Evolutionary conservation across 2,329 filamentous ascomycete species (phyloP).

Genomic region (Trichothecium roseum): DNA sequence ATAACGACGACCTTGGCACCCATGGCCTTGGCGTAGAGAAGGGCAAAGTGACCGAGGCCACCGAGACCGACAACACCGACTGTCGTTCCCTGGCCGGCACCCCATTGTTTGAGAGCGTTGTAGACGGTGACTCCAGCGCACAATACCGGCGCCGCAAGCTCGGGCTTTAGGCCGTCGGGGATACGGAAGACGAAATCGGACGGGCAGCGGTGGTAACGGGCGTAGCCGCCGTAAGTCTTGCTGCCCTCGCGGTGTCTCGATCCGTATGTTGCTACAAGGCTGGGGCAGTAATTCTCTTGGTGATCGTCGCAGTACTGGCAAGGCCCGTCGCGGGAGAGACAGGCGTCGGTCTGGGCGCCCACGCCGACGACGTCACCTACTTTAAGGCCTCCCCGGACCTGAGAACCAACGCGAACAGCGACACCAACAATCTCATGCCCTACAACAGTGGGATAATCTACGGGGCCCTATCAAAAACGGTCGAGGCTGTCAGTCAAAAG

Average conservation of each 20-base stretch:
- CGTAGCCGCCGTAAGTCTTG: constrained; percentile 28
- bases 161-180: constrained; percentile 52
- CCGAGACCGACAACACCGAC: constrained; percentile 60
- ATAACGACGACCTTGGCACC: constrained; percentile 54
- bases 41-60: constrained; percentile 55
- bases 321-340: constrained; percentile 26
- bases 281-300: constrained; percentile 27
- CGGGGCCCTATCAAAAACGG: constrained; percentile 7
- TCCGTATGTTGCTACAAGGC: constrained; percentile 41
- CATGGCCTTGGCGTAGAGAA: constrained; percentile 57
- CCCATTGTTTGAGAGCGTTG: constrained; percentile 61
- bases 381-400: constrained; percentile 35
- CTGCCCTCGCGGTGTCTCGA: constrained; percentile 19
- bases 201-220: not conserved
- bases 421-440: constrained; percentile 58
- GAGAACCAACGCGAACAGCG: constrained; percentile 41
- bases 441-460: constrained; percentile 36
- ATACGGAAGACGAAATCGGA: constrained; percentile 44
- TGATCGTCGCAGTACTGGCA: constrained; percentile 30
- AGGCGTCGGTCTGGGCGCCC: constrained; percentile 49
- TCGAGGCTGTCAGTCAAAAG: no score
- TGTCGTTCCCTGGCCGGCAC: constrained; percentile 61
- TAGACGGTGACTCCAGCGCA: constrained; percentile 72
- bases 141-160: constrained; percentile 62
- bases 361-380: constrained; percentile 55